Evolutionary conservation across 1,284 basidiomycete genomes (phyloP), one percentile per base, ranked within the genome.

Genomic region (Rhizopogon parksii): DNA sequence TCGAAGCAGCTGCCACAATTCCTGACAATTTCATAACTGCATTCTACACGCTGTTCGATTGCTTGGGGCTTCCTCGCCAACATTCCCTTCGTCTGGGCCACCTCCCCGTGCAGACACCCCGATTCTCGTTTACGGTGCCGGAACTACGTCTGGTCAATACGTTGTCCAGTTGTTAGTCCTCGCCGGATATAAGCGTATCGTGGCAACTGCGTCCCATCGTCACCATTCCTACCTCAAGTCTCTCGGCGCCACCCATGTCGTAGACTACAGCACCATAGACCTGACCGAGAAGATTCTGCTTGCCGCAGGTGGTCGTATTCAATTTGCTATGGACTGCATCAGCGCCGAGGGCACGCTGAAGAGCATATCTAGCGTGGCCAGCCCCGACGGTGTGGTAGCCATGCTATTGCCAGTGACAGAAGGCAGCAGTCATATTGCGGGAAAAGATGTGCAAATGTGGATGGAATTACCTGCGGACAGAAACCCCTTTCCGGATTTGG

Each of bases 111-210:
- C 69, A 2, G 52, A 62, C 9, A 59, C 58, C 1, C 69, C 77
- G 1, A 75, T 80, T 49, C 68, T 80, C 7, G 64, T 84, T 21
- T 83, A 78, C 53, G 78, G 80, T 48, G 76, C 75, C 14, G 78
- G 80, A 8, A 68, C 80, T 4, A 77, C 76, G n/a, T 60, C 75
- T 0, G 80, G 79, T 3, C 74, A 79, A 53, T 80, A 78, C 55
- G 65, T 71, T 15, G 58, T 82, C 40, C 81, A 82, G 60, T 67
- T 82, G n/a, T 70, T 82, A 42, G 69, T 68, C 40, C 61, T 73
- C 27, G 71, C 77, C 1, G 78, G 79, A 0, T 82, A 79, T 68
- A 76, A 61, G 36, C 73, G 71, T 39, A 68, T 82, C 46, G 60
- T 80, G 50, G 73, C 73, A 7, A 77, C 76, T n/a, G 76, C 80